phyloP scores from a whole-genome alignment of 495 filamentous ascomycete species.

The Penicilliopsis zonata region DNA sequence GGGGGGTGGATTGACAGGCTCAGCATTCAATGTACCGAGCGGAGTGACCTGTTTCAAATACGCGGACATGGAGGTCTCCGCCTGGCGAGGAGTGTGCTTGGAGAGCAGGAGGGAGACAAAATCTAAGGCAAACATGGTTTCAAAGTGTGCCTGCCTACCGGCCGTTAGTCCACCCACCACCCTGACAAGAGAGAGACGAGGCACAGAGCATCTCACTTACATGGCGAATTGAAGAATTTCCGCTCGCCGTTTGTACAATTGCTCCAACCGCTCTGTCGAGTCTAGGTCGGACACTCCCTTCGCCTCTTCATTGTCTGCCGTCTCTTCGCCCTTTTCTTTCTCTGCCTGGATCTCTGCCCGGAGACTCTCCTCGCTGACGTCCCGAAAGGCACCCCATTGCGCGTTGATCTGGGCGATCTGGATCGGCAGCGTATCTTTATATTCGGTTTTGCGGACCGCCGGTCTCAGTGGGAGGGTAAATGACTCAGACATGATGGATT shows the following conservation, averaged over 20 bases:
- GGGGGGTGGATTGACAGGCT: slow-evolving; percentile 48
- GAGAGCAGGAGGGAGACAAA: slow-evolving; percentile 77
- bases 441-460: slow-evolving; percentile 38
- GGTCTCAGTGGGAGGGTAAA: slow-evolving; percentile 55
- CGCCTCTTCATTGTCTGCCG: slow-evolving; percentile 23
- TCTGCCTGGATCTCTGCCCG: slow-evolving; percentile 45
- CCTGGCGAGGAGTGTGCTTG: slow-evolving; percentile 57
- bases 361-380: slow-evolving; percentile 50
- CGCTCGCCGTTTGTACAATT: slow-evolving; percentile 30
- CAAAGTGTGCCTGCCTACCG: slow-evolving; percentile 49
- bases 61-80: slow-evolving; percentile 54
- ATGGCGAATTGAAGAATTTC: slow-evolving; percentile 33
- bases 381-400: slow-evolving; percentile 62
- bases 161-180: slow-evolving; percentile 2
- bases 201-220: slow-evolving; percentile 11
- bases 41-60: slow-evolving; percentile 56
- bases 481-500: slow-evolving; percentile 25
- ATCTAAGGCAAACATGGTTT: slow-evolving; percentile 60
- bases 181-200: neutral
- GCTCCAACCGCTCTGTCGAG: slow-evolving; percentile 25
- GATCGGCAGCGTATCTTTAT: slow-evolving; percentile 50
- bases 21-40: slow-evolving; percentile 63
- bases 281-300: slow-evolving; percentile 18
- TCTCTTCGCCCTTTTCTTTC: slow-evolving; percentile 25
- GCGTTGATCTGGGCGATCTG: slow-evolving; percentile 64